Evolutionary conservation across 768 basidiomycete genomes (phyloP).

Genomic region (Podaxis carcinomalis): DNA sequence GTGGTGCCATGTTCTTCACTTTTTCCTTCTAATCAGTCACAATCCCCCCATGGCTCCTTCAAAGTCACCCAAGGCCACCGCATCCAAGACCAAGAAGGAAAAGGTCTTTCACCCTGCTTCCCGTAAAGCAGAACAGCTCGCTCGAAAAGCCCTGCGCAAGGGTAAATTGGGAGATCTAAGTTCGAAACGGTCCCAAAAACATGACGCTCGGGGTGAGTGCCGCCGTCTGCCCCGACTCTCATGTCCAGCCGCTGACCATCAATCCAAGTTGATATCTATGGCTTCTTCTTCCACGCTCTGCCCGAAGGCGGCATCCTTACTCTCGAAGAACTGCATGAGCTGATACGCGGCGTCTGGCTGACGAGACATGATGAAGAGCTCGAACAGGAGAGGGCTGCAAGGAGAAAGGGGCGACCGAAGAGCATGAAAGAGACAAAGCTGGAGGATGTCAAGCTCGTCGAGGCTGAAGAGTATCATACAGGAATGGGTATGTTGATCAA

Average conservation of each 20-base stretch:
- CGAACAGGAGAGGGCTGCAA: conserved; percentile 50
- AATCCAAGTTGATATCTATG: conserved; percentile 63
- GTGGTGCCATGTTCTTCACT: conserved; percentile 8
- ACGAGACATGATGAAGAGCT: conserved; percentile 66
- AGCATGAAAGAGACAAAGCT: conserved; percentile 61
- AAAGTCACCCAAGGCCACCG: conserved; percentile 28
- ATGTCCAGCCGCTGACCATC: conserved; percentile 12
- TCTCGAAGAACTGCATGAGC: conserved; percentile 59
- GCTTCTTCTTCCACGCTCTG: conserved; percentile 72
- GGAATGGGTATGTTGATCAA: conserved; percentile 63
- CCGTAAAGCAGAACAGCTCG: conserved; percentile 75
- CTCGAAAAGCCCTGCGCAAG: conserved; percentile 64
- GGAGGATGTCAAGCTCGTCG: conserved; percentile 66
- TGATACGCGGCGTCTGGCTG: conserved; percentile 69
- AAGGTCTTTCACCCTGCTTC: conserved; percentile 83
- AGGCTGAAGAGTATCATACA: conserved; percentile 70
- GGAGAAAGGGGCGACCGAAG: conserved; percentile 76
- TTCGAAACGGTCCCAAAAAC: conserved; percentile 53
- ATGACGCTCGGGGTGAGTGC: conserved; percentile 46
- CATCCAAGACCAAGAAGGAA: conserved; percentile 50
- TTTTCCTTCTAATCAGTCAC: conserved; percentile 4
- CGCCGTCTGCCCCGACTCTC: background rate
- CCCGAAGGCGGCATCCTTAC: conserved; percentile 56
- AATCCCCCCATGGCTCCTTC: conserved; percentile 33
- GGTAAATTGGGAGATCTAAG: conserved; percentile 56